Evolutionary conservation across 73 alveolate species (phyloP).

Genomic region (Uronychia setigera): DNA sequence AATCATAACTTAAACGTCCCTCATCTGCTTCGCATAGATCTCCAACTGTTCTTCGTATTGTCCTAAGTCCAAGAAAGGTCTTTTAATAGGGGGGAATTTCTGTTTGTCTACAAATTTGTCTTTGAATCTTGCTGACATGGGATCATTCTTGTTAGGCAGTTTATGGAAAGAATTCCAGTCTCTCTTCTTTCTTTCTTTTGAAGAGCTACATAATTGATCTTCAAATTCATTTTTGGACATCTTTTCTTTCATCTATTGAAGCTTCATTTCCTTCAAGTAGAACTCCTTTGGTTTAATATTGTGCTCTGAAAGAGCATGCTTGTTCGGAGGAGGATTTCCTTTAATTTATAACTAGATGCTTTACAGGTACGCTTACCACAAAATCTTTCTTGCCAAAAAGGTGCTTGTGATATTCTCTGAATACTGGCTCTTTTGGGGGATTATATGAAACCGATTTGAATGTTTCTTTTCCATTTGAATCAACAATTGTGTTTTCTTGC

Average conservation of each 20-base stretch:
- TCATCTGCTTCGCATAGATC: background rate
- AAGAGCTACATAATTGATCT: background rate
- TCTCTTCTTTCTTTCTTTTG: background rate
- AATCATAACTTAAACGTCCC: background rate
- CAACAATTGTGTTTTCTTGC: slow-evolving; percentile 7
- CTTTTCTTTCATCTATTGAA: background rate
- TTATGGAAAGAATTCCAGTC: background rate
- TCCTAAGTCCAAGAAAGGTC: background rate
- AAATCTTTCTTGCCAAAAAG: slow-evolving; percentile 43
- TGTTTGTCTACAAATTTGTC: background rate
- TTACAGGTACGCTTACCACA: background rate
- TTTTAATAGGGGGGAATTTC: background rate
- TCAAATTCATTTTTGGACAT: background rate
- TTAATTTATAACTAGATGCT: background rate
- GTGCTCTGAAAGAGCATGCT: background rate
- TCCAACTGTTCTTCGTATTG: background rate
- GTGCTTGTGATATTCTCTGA: slow-evolving; percentile 45
- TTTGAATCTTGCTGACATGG: background rate
- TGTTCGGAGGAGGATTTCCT: background rate
- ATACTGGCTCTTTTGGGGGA: slow-evolving; percentile 49
- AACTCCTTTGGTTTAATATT: background rate
- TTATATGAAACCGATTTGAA: slow-evolving; percentile 6
- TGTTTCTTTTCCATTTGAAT: background rate
- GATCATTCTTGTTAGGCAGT: background rate
- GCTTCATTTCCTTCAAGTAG: background rate